Percentiles rank a stretch among this genome's conserved stretches.
phyloP scores from a whole-genome alignment of 139 green algal species.

The Chlamydomonas sp. region DNA sequence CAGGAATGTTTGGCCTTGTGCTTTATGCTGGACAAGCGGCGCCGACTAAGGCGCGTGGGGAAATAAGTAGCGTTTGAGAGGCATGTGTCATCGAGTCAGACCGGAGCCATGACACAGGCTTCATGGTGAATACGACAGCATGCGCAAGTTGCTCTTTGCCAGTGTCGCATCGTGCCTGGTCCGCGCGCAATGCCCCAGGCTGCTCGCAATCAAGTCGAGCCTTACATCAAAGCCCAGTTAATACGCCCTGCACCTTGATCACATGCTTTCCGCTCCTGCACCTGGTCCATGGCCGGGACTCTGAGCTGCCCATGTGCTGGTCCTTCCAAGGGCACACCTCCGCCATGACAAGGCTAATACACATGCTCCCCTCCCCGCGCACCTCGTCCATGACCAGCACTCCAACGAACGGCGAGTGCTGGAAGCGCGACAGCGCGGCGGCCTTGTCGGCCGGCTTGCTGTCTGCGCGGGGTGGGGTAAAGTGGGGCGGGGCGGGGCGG shows the following conservation, averaged over 20 bases:
- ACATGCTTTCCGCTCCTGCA: neutral
- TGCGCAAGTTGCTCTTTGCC: too few relatives aligned
- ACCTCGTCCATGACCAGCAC: conserved; percentile 88
- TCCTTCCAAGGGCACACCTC: too few relatives aligned
- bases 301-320: neutral
- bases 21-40: neutral
- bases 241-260: neutral
- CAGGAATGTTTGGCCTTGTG: neutral
- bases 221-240: neutral
- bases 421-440: conserved; percentile 64
- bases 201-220: neutral
- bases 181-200: neutral
- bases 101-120: too few relatives aligned
- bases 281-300: conserved; percentile 87
- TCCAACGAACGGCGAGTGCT: conserved; percentile 48
- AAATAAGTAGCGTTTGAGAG: too few relatives aligned
- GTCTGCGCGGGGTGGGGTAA: neutral
- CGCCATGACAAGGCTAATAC: too few relatives aligned
- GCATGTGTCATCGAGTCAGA: too few relatives aligned
- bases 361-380: too few relatives aligned
- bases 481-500: too few relatives aligned
- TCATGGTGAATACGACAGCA: too few relatives aligned
- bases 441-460: conserved; percentile 38
- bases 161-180: too few relatives aligned
- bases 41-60: neutral